A percentile compares a stretch with the other conserved stretches of the same genome.
Evolutionary conservation across 208 protist species (phyloP).

Genomic region (Acanthamoeba divionensis): DNA sequence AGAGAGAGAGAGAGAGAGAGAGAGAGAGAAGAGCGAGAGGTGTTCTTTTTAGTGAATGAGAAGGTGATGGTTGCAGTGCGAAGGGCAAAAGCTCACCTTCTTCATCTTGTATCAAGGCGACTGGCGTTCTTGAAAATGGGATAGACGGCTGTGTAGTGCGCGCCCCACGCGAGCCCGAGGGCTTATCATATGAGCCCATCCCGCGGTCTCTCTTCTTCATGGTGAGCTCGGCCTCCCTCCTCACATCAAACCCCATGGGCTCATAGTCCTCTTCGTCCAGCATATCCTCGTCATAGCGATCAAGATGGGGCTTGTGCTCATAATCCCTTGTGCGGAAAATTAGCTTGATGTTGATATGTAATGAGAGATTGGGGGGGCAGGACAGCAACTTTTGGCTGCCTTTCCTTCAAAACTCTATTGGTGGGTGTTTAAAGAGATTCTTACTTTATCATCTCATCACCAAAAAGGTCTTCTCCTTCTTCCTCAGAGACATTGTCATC

Average conservation of each 20-base stretch:
- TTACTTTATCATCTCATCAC: not conserved
- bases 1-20: too few relatives aligned
- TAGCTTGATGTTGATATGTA: too few relatives aligned
- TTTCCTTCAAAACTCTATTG: not conserved
- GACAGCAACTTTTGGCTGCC: not conserved
- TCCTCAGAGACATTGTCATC: not conserved
- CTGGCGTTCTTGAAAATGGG: too few relatives aligned
- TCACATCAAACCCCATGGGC: not conserved
- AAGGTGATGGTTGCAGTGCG: too few relatives aligned
- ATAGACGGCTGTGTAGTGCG: too few relatives aligned
- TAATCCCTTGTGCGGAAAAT: not conserved
- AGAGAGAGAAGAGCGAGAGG: too few relatives aligned
- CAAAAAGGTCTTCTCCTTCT: not conserved
- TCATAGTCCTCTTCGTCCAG: not conserved
- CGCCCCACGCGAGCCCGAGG: too few relatives aligned
- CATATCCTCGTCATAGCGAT: not conserved
- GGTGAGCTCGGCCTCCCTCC: not conserved
- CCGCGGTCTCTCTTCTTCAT: not conserved
- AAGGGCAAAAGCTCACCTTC: too few relatives aligned
- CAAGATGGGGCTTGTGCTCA: not conserved
- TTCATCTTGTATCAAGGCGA: too few relatives aligned
- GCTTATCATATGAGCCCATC: too few relatives aligned
- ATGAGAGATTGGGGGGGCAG: too few relatives aligned
- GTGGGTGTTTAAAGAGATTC: not conserved
- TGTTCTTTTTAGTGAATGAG: too few relatives aligned